phyloP scores from a whole-genome alignment of 768 basidiomycete genomes.

The Amanita inopinata region DNA sequence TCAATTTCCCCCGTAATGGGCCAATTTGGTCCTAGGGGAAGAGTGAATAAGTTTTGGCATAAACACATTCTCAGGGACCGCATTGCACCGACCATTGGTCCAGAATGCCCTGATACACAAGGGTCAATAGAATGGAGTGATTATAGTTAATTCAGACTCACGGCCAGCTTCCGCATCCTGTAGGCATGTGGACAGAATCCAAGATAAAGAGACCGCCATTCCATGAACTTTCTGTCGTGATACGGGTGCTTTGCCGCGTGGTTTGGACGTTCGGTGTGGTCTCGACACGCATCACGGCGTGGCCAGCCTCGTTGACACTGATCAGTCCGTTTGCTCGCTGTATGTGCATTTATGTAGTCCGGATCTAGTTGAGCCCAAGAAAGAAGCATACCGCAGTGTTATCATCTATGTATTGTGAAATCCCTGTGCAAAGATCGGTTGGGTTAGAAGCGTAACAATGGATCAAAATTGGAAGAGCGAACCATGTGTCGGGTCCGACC shows the following conservation, averaged over 20 bases:
- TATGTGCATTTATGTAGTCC: no score
- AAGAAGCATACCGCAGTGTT: constrained; percentile 47
- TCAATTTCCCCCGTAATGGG: constrained; percentile 69
- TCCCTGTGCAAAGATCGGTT: constrained; percentile 19
- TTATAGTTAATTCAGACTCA: constrained; percentile 20
- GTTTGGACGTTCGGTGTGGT: constrained; percentile 65
- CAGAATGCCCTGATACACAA: constrained; percentile 32
- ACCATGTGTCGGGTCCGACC: constrained; percentile 71
- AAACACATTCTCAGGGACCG: no score
- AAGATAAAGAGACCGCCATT: constrained; percentile 67
- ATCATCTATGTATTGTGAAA: constrained; percentile 59
- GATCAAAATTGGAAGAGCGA: constrained; percentile 8
- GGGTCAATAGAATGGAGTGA: neutral
- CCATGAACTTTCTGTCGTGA: constrained; percentile 51
- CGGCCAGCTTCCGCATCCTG: constrained; percentile 86
- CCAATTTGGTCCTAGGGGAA: constrained; percentile 45
- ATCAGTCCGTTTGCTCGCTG: constrained; percentile 53
- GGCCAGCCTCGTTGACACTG: constrained; percentile 56
- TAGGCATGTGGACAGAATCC: constrained; percentile 85
- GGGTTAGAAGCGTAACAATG: neutral
- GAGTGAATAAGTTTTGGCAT: constrained; percentile 35
- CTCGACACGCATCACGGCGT: constrained; percentile 84
- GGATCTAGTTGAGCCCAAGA: no score
- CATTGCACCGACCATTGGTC: constrained; percentile 29
- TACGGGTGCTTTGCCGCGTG: constrained; percentile 69